Conservation (phyloP, 257 asterid genomes). For the Lantana camara region DNA sequence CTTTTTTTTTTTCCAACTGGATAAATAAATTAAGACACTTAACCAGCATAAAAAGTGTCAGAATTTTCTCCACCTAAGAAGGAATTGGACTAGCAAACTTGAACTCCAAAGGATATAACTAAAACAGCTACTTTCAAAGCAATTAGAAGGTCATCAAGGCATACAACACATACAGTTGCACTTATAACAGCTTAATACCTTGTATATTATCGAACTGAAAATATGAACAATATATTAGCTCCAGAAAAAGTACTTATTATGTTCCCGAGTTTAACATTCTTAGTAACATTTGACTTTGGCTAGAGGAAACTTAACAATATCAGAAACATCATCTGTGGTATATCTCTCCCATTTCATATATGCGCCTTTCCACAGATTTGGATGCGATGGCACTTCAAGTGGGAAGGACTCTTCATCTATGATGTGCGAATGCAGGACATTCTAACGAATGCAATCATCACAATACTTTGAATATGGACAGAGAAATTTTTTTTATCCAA, state of each 20-base stretch:
- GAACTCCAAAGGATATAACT: background rate
- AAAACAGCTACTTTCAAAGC: background rate
- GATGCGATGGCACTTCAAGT: conserved; percentile 84
- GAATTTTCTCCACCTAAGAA: background rate
- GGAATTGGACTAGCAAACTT: conserved; percentile 13
- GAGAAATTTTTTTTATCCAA: conserved; percentile 12
- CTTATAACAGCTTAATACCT: too few relatives aligned
- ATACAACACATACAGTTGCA: too few relatives aligned
- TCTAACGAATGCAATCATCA: conserved; percentile 68
- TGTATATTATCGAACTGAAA: too few relatives aligned
- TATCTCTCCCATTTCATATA: conserved; percentile 91
- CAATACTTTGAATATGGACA: conserved; percentile 22
- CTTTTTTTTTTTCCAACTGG: conserved; percentile 21
- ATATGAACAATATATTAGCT: too few relatives aligned
- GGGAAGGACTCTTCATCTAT: conserved; percentile 98
- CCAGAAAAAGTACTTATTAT: conserved; percentile 2
- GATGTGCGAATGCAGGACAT: conserved; percentile 97
- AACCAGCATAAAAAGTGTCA: conserved; percentile 10
- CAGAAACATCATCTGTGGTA: conserved; percentile 81
- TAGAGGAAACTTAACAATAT: conserved; percentile 59
- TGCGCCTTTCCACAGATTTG: conserved; percentile 92
- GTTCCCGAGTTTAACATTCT: conserved; percentile 11
- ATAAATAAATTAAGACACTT: conserved; percentile 5
- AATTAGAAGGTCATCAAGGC: conserved; percentile 8
- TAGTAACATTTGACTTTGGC: conserved; percentile 21